These are phyloP conservation scores for Penicillium sp. DNA, from an alignment of 2,329 filamentous ascomycete species.

Conservation along the genomic window DNA sequence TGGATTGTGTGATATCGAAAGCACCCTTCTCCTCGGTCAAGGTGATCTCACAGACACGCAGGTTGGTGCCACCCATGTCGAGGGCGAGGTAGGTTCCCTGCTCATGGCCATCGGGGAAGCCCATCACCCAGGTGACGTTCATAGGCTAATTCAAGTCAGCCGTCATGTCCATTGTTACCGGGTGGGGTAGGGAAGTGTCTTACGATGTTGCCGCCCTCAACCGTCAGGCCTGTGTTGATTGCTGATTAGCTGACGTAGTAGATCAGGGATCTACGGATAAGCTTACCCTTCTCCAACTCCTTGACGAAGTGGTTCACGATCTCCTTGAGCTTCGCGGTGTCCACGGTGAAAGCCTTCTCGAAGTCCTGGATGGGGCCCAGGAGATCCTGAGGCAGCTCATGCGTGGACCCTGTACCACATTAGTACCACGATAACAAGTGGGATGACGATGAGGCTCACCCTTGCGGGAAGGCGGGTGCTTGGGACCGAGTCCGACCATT, in stretches of 20 bases:
- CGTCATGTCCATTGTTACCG: slow-evolving; percentile 17
- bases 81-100: slow-evolving; percentile 85
- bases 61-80: slow-evolving; percentile 95
- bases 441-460: slow-evolving; percentile 56
- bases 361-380: slow-evolving; percentile 77
- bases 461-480: slow-evolving; percentile 68
- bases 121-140: slow-evolving; percentile 97
- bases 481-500: slow-evolving; percentile 67
- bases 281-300: slow-evolving; percentile 80
- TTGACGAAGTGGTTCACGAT: slow-evolving; percentile 87
- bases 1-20: slow-evolving; percentile 93
- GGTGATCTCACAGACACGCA: slow-evolving; percentile 91
- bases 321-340: slow-evolving; percentile 77
- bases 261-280: neutral
- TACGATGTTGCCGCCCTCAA: slow-evolving; percentile 91
- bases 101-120: slow-evolving; percentile 82
- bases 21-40: slow-evolving; percentile 84
- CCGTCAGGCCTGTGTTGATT: slow-evolving; percentile 64
- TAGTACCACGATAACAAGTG: slow-evolving; percentile 8
- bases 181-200: slow-evolving; percentile 36
- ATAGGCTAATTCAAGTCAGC: slow-evolving; percentile 68
- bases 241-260: slow-evolving; percentile 8
- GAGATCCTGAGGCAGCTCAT: slow-evolving; percentile 84
- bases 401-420: slow-evolving; percentile 71
- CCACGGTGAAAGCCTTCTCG: slow-evolving; percentile 81